Conservation (phyloP, 306 rosid species). For the Casuarina glauca region DNA sequence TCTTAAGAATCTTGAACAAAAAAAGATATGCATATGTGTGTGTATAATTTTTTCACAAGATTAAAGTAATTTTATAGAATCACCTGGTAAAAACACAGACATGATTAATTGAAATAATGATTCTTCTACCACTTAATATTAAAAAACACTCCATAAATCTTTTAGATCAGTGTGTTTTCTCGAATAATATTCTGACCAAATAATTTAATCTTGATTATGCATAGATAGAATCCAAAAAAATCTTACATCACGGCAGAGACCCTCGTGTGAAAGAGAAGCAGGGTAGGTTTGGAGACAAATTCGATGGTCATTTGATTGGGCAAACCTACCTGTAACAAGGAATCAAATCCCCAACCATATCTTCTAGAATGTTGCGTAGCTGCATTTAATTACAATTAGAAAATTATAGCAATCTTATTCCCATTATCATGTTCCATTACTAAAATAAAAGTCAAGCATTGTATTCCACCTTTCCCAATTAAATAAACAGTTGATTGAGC, state of each 20-base stretch:
- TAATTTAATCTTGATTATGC: neutral
- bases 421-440: neutral
- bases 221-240: neutral
- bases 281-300: conserved; percentile 1
- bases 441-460: conserved; percentile 4
- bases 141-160: no score
- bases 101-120: no score
- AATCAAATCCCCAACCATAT: conserved; percentile 37
- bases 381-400: neutral
- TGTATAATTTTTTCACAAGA: no score
- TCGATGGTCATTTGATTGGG: conserved; percentile 10
- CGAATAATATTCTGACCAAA: no score
- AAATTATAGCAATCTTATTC: neutral
- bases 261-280: neutral
- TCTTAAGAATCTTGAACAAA: no score
- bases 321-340: conserved; percentile 15
- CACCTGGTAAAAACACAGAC: no score
- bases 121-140: no score
- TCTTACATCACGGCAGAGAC: neutral
- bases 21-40: no score
- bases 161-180: no score
- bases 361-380: conserved; percentile 23
- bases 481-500: neutral
- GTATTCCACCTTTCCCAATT: no score
- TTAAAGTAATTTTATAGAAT: no score